These are phyloP conservation scores for Boletus smithii DNA, from an alignment of 1,284 basidiomycete species.

Conservation along the genomic window DNA sequence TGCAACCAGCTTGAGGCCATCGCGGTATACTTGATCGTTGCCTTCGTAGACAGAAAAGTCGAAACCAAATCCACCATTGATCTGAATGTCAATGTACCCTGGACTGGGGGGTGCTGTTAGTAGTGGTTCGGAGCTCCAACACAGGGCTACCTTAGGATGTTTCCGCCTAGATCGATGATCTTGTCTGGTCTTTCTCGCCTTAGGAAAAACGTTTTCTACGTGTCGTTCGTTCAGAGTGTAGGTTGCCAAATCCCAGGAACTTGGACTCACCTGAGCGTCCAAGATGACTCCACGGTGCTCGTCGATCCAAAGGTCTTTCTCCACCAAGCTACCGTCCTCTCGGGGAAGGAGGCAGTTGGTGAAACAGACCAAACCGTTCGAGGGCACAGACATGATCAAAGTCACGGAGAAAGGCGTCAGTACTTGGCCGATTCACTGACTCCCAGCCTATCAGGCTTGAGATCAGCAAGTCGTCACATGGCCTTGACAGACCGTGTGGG, in stretches of 20 bases:
- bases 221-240: conserved; percentile 5
- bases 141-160: conserved; percentile 58
- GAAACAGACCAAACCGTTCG: conserved; percentile 75
- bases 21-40: conserved; percentile 63
- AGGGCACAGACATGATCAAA: conserved; percentile 31
- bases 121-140: neutral
- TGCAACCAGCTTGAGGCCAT: conserved; percentile 70
- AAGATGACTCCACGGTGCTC: conserved; percentile 64
- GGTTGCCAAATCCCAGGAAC: neutral
- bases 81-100: conserved; percentile 76
- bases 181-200: conserved; percentile 58
- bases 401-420: conserved; percentile 9
- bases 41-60: conserved; percentile 82
- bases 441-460: neutral
- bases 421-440: neutral
- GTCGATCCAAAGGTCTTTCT: conserved; percentile 77
- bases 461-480: conserved; percentile 19
- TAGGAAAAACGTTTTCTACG: conserved; percentile 55
- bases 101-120: conserved; percentile 45
- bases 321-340: conserved; percentile 69
- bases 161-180: conserved; percentile 65
- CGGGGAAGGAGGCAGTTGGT: conserved; percentile 77
- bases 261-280: conserved; percentile 58
- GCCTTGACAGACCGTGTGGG: too few species aligned
- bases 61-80: conserved; percentile 87